These are phyloP conservation scores for Cercospora sp. DNA, from an alignment of 2,329 filamentous ascomycete species.

Conservation along the genomic window DNA sequence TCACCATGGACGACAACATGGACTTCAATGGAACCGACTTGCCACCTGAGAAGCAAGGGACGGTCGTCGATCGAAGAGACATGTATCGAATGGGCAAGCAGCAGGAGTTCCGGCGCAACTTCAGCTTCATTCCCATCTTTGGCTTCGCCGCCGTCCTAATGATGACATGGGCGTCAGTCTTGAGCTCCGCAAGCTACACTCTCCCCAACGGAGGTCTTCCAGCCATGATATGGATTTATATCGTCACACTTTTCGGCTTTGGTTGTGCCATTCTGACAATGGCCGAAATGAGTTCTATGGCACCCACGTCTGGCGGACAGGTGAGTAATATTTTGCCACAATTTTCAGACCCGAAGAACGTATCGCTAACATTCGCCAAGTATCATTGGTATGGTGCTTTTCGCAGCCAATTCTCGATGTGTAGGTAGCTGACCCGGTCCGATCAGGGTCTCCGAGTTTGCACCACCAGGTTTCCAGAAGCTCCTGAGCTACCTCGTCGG, in stretches of 20 bases:
- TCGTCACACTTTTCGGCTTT: constrained; percentile 29
- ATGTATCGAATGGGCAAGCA: constrained; percentile 29
- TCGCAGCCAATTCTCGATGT: neutral
- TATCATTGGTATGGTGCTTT: constrained; percentile 27
- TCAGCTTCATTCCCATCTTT: constrained; percentile 30
- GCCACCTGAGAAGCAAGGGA: constrained; percentile 28
- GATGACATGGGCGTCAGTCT: constrained; percentile 34
- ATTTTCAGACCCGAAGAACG: neutral
- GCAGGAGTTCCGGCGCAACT: constrained; percentile 27
- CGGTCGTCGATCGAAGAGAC: constrained; percentile 22
- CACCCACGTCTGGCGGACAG: constrained; percentile 41
- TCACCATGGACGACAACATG: constrained; percentile 19
- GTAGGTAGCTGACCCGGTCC: neutral
- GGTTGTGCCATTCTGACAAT: constrained; percentile 27
- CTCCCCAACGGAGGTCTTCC: constrained; percentile 35
- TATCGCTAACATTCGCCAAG: neutral
- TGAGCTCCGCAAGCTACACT: constrained; percentile 30
- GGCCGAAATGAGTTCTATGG: constrained; percentile 32
- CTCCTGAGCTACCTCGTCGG: constrained; percentile 47
- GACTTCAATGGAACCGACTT: constrained; percentile 19
- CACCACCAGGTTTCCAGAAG: constrained; percentile 43
- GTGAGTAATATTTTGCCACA: neutral
- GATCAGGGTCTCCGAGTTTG: constrained; percentile 42
- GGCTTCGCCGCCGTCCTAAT: constrained; percentile 34
- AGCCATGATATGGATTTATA: constrained; percentile 28